phyloP scores from a whole-genome alignment of 306 rosid genomes.

The Malus sylvestris region DNA sequence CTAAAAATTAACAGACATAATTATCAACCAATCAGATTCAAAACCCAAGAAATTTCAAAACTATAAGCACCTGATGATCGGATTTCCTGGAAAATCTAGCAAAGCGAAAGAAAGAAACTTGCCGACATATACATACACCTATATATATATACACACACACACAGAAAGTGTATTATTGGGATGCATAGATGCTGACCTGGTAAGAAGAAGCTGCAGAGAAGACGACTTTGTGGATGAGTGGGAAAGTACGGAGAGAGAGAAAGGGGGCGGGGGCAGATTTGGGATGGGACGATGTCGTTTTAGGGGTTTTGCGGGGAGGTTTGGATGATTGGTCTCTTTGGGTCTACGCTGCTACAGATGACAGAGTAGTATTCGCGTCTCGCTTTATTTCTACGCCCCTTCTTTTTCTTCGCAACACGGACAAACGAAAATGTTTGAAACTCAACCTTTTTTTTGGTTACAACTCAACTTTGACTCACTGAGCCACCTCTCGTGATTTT shows the following conservation, averaged over 20 bases:
- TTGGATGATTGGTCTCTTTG: constrained; percentile 1
- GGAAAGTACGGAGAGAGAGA: neutral
- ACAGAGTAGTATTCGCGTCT: neutral
- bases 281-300: constrained; percentile 6
- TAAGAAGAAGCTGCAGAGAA: neutral
- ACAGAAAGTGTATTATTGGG: neutral
- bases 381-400: constrained; percentile 19
- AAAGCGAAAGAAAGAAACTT: neutral
- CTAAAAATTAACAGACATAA: neutral
- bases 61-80: neutral
- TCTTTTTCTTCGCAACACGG: neutral
- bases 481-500: neutral
- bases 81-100: neutral
- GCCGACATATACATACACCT: neutral
- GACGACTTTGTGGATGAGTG: neutral
- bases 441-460: too few relatives aligned
- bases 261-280: constrained; percentile 1
- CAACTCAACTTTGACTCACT: too few relatives aligned
- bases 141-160: neutral
- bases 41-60: neutral
- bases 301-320: neutral
- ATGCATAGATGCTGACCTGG: neutral
- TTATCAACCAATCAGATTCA: neutral
- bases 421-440: too few relatives aligned
- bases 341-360: neutral